A percentile compares a stretch with the other conserved stretches of the same genome.
Conservation (phyloP, 306 rosid species). For the Nissolia schottii region DNA sequence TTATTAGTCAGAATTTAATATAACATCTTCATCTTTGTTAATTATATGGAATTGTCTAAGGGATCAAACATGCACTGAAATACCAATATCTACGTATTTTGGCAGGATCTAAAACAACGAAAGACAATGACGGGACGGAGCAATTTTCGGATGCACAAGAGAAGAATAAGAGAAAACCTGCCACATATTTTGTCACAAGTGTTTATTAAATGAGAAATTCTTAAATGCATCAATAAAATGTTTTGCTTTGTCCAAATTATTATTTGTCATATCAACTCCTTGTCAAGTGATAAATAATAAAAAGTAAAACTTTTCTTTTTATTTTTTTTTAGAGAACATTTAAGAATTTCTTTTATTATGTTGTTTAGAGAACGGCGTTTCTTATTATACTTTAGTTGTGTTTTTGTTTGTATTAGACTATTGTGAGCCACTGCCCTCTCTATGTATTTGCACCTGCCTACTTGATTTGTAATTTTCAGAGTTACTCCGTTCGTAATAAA, state of each 20-base stretch:
- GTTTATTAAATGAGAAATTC: too few species aligned
- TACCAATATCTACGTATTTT: background rate
- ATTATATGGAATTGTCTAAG: background rate
- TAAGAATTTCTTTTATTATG: too few species aligned
- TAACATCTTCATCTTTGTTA: background rate
- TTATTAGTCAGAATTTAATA: background rate
- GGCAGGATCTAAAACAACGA: slow-evolving; percentile 19
- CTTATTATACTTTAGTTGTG: background rate
- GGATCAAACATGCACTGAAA: background rate
- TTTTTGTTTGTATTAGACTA: slow-evolving; percentile 11
- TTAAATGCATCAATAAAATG: too few species aligned
- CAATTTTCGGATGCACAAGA: background rate
- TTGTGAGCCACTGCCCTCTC: slow-evolving; percentile 14
- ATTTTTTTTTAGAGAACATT: too few species aligned
- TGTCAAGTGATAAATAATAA: too few species aligned
- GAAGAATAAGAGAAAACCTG: background rate
- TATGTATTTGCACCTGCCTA: slow-evolving; percentile 8
- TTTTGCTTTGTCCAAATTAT: too few species aligned
- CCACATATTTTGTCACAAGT: background rate
- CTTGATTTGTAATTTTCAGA: slow-evolving; percentile 23
- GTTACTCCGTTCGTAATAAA: slow-evolving; percentile 11
- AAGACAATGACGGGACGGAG: background rate
- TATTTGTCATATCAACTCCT: too few species aligned
- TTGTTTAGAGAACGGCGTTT: background rate
- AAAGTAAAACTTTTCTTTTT: too few species aligned